A percentile compares a stretch with the other conserved stretches of the same genome.
These are phyloP conservation scores for Tuber brumale DNA, from an alignment of 495 filamentous ascomycete genomes.

Conservation along the genomic window DNA sequence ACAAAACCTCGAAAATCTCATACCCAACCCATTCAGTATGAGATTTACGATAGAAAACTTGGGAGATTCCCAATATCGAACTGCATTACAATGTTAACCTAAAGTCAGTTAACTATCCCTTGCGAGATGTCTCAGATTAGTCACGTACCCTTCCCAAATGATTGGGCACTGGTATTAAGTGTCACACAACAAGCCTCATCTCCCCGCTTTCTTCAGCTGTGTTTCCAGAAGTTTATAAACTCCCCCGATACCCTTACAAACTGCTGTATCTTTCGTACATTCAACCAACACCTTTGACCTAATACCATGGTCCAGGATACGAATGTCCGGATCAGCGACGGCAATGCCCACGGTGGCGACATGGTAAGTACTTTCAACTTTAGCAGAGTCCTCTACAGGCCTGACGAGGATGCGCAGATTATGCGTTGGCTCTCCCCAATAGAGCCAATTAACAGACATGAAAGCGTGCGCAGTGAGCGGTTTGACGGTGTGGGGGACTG, in stretches of 20 bases:
- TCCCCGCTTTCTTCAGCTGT: not conserved
- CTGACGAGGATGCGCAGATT: not conserved
- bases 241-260: not conserved
- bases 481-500: not conserved
- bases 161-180: not conserved
- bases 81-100: too few species aligned
- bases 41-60: too few species aligned
- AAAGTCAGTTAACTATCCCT: too few species aligned
- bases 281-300: not conserved
- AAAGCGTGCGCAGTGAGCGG: not conserved
- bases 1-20: too few species aligned
- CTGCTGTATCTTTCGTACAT: not conserved
- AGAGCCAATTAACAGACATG: not conserved
- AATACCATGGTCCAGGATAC: not conserved
- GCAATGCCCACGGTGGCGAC: not conserved
- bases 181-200: not conserved
- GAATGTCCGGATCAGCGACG: not conserved
- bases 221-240: not conserved
- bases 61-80: not conserved
- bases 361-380: not conserved
- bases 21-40: too few species aligned
- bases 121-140: too few species aligned
- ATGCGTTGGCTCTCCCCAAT: not conserved
- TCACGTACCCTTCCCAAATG: not conserved
- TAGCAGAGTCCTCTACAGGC: not conserved